Evolutionary conservation across 2,329 filamentous ascomycete species (phyloP).

Genomic region (Gyromitra esculenta): DNA sequence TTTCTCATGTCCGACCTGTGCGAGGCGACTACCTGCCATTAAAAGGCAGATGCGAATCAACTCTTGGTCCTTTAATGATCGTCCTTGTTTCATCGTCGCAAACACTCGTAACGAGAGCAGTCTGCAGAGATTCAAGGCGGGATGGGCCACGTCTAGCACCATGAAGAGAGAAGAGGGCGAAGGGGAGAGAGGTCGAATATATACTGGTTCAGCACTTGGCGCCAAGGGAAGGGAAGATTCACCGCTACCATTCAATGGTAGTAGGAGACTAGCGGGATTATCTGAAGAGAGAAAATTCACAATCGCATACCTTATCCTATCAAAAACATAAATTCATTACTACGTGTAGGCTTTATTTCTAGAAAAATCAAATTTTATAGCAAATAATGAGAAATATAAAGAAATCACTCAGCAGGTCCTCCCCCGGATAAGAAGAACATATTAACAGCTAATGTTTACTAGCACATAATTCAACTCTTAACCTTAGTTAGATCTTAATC

Average conservation of each 20-base stretch:
- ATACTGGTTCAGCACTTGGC: neutral
- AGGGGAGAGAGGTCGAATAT: neutral
- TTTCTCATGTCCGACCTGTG: neutral
- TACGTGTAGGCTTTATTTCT: neutral
- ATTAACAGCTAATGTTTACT: conserved; percentile 11
- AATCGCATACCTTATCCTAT: neutral
- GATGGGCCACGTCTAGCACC: neutral
- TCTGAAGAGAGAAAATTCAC: no score
- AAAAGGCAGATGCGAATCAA: conserved; percentile 6
- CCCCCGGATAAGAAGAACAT: neutral
- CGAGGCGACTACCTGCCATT: conserved; percentile 9
- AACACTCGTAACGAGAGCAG: neutral
- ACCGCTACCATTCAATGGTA: neutral
- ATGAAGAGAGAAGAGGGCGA: neutral
- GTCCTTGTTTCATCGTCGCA: neutral
- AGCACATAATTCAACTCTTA: conserved; percentile 21
- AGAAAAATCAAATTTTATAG: neutral
- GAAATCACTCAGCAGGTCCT: neutral
- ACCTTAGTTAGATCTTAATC: neutral
- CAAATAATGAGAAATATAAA: conserved; percentile 10
- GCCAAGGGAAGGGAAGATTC: neutral
- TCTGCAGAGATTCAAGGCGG: neutral
- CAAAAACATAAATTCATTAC: neutral
- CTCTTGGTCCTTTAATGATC: neutral
- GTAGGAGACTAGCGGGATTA: no score